phyloP scores from a whole-genome alignment of 192 early-diverging fungal species.

The Jimgerdemannia lactiflua region DNA sequence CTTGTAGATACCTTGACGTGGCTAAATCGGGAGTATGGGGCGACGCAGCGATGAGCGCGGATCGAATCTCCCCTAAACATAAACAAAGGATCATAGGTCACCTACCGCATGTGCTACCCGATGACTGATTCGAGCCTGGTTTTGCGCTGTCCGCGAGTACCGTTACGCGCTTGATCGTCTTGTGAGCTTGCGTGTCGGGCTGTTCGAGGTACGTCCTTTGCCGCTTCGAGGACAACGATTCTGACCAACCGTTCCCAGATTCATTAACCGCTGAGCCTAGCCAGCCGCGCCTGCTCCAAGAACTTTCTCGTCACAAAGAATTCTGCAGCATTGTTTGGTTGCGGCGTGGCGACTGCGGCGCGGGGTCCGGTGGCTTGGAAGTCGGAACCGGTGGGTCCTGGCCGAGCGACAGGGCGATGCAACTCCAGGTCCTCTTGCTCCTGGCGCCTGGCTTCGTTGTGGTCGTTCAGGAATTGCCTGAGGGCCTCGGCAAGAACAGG shows the following conservation, averaged over 20 bases:
- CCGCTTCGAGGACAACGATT: background rate
- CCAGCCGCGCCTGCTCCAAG: background rate
- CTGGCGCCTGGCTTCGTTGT: background rate
- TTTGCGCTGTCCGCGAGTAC: background rate
- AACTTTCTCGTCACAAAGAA: constrained; percentile 6
- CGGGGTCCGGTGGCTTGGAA: background rate
- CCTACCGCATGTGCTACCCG: background rate
- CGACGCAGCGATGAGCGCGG: background rate
- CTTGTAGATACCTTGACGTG: constrained; percentile 16
- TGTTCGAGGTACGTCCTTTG: background rate
- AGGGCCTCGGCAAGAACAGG: background rate
- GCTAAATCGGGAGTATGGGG: background rate
- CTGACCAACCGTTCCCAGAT: background rate
- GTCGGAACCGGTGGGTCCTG: constrained; percentile 2
- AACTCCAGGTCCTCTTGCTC: constrained; percentile 22
- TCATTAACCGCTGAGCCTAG: background rate
- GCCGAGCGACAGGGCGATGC: constrained; percentile 29
- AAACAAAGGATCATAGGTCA: background rate
- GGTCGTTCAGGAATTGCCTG: background rate
- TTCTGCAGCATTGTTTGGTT: constrained; percentile 24
- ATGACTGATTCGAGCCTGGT: background rate
- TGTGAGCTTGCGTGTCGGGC: background rate
- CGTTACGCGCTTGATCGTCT: background rate
- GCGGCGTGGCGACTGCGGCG: background rate
- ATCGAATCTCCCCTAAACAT: background rate